Evolutionary conservation across 108 stramenopile species (phyloP).

Genomic region (Pseudonitzschia multiseries): DNA sequence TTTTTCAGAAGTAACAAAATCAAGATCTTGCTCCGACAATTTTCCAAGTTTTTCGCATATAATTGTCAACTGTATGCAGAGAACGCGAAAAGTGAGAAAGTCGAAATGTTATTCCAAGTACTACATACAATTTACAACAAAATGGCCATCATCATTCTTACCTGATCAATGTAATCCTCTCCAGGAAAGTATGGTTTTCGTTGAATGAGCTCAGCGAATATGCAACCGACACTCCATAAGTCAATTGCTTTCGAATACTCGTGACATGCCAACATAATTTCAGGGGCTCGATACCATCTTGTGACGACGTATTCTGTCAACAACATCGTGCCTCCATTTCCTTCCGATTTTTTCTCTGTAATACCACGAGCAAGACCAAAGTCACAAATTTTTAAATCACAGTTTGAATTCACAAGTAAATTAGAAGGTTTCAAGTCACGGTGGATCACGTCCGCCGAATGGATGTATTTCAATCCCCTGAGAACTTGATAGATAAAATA

Average conservation of each 20-base stretch:
- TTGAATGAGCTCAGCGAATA: slow-evolving; percentile 96
- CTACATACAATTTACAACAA: no score
- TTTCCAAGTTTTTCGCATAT: slow-evolving; percentile 92
- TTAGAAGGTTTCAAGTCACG: slow-evolving; percentile 98
- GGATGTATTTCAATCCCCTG: slow-evolving; percentile 97
- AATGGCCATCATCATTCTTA: no score
- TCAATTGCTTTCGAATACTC: slow-evolving; percentile 98
- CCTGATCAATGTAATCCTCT: slow-evolving; percentile 99
- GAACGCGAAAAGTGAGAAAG: background rate
- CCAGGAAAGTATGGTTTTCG: slow-evolving; percentile 98
- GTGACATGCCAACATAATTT: slow-evolving; percentile 99
- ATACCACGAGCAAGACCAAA: slow-evolving; percentile 97
- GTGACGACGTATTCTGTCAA: slow-evolving; percentile 96
- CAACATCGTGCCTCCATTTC: slow-evolving; percentile 68
- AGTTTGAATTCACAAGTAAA: slow-evolving; percentile 97
- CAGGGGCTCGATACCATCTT: slow-evolving; percentile 98
- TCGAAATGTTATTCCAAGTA: slow-evolving; percentile 16
- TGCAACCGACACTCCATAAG: slow-evolving; percentile 97
- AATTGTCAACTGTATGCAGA: slow-evolving; percentile 62
- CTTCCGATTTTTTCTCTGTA: slow-evolving; percentile 38
- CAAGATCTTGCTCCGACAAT: slow-evolving; percentile 86
- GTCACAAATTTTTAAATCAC: slow-evolving; percentile 99
- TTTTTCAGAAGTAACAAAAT: slow-evolving; percentile 93
- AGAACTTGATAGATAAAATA: slow-evolving; percentile 98
- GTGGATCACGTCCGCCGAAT: slow-evolving; percentile 98